These are phyloP conservation scores for Phialemoniopsis sp. DNA, from an alignment of 2,329 filamentous ascomycete species.

Conservation along the genomic window DNA sequence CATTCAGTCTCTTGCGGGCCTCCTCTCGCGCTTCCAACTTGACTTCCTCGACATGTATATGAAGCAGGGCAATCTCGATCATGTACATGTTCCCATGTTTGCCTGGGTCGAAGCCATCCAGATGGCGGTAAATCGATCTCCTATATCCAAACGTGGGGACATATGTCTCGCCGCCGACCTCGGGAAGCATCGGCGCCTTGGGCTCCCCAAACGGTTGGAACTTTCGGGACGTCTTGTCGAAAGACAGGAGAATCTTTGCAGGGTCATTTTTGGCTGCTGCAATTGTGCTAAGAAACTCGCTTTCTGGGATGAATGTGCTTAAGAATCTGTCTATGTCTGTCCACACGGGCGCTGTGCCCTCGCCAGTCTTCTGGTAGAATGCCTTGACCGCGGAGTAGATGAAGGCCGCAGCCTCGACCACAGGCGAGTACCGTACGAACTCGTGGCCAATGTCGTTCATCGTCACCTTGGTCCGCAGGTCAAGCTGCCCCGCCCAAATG, in stretches of 20 bases:
- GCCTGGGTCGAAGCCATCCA: conserved; percentile 5
- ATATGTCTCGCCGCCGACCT: too few species aligned
- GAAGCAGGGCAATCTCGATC: conserved; percentile 2
- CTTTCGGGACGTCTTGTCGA: conserved; percentile 1
- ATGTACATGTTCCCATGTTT: conserved; percentile 7
- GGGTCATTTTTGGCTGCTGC: not conserved
- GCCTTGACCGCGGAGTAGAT: conserved; percentile 11
- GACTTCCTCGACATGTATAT: not conserved
- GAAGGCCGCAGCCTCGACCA: conserved; percentile 15
- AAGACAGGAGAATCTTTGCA: conserved; percentile 1
- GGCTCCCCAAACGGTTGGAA: too few species aligned
- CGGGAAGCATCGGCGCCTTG: too few species aligned
- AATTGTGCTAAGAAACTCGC: conserved; percentile 5
- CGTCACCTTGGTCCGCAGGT: conserved; percentile 15
- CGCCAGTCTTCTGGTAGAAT: not conserved
- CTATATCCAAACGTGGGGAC: conserved; percentile 1
- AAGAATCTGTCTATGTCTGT: conserved; percentile 13
- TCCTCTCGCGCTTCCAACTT: not conserved
- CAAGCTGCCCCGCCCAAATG: conserved; percentile 16
- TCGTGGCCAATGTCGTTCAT: conserved; percentile 14
- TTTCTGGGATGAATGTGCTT: conserved; percentile 4
- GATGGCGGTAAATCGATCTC: conserved; percentile 4
- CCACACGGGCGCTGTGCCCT: conserved; percentile 10
- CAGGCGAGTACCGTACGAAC: conserved; percentile 11
- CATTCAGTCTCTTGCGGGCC: too few species aligned